Evolutionary conservation across 2,329 filamentous ascomycete genomes (phyloP), one percentile per base, ranked within the genome.

Genomic region (Calonectria pseudoturangicola): DNA sequence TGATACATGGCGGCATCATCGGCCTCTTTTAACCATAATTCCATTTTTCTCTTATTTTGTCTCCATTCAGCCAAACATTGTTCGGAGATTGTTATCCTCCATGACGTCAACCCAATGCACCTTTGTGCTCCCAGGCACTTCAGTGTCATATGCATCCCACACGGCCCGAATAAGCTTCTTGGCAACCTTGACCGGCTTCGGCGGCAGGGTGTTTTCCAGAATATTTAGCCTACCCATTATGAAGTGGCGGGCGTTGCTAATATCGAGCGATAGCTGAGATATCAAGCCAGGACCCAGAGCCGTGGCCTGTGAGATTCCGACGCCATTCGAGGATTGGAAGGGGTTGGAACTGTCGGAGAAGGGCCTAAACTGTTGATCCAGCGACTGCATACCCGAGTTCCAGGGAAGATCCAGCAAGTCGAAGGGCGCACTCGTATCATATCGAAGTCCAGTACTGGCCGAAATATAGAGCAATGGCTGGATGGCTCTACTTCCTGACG

Each of bases 31-130:
- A 33, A 62, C 27, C 41, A 28, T 16, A 45, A 43, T 13, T 18
- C 39, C 13, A 28, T 60, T 16, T 18, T 21, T 6, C 54, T 39
- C 25, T n/a, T 21, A 39, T 45, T 54, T 33, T 41, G 21, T 18
- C 15, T 27, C 63, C 39, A 64, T 66, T 60, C 72, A 83, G 13
- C 82, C 82, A 79, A 83, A 83, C 78, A 83, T 77, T 21, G 82
- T 82, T 4, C 79, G 76, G 30, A 83, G 66, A 28, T 82, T 78
- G 18, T 80, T 80, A 4, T 81, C 77, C 63, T 83, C 83, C 85
- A 86, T 87, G 5, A 87, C 83, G 63, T 87, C 85, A 4, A 86
- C 79, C 85, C 85, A 87, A 51, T 87, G 85, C 0, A 85, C 85
- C 12, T 80, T 73, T 13, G 79, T 71, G 0, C 79, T 76, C 0